These are phyloP conservation scores for Thuja plicata DNA, from an alignment of 83 land plant genomes.

Conservation along the genomic window DNA sequence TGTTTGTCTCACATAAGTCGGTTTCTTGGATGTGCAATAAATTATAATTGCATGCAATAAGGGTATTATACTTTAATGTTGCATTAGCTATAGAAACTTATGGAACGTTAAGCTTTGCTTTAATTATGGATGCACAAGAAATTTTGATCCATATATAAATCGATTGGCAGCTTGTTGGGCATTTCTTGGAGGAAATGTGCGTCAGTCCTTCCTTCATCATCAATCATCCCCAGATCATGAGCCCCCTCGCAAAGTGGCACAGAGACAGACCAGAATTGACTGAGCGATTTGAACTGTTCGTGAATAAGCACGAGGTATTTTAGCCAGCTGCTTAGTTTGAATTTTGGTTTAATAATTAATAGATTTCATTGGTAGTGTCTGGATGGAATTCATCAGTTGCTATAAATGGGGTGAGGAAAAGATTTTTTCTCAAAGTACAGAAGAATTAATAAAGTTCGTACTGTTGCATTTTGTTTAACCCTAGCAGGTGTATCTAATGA, in stretches of 20 bases:
- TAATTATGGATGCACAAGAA: not conserved
- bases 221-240: conserved; percentile 95
- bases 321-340: not conserved
- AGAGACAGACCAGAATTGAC: conserved; percentile 79
- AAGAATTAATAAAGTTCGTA: not conserved
- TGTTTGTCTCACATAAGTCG: not conserved
- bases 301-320: conserved; percentile 92
- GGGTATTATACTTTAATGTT: not conserved
- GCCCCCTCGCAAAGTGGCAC: conserved; percentile 96
- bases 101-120: not conserved
- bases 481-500: not conserved
- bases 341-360: not conserved
- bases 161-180: conserved; percentile 83
- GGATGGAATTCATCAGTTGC: not conserved
- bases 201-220: conserved; percentile 89
- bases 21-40: not conserved
- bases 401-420: not conserved
- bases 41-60: not conserved
- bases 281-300: conserved; percentile 91
- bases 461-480: not conserved
- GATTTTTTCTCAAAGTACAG: not conserved
- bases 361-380: not conserved
- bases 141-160: not conserved
- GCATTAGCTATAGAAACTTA: not conserved
- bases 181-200: conserved; percentile 87